Conservation (phyloP, 2,329 filamentous ascomycete species). For the Magnaporthiopsis rhizophila region DNA sequence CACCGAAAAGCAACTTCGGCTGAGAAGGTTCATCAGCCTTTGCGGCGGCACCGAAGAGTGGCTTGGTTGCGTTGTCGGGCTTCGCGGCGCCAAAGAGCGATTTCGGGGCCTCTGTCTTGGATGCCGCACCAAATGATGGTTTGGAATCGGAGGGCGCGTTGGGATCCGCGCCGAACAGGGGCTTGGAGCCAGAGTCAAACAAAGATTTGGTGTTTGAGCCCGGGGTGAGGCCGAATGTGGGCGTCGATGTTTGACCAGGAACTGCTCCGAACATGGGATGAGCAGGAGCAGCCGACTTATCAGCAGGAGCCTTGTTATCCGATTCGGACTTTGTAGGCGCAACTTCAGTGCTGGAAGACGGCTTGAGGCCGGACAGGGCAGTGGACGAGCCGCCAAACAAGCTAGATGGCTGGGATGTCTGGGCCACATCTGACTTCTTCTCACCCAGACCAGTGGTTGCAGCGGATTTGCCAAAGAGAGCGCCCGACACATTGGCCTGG, state of each 20-base stretch:
- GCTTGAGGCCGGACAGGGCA: neutral
- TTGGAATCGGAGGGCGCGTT: slow-evolving; percentile 9
- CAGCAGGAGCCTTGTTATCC: neutral
- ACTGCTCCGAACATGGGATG: slow-evolving; percentile 6
- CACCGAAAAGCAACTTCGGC: slow-evolving; percentile 7
- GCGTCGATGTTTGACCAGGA: slow-evolving; percentile 1
- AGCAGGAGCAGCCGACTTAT: neutral
- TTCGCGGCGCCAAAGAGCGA: slow-evolving; percentile 25
- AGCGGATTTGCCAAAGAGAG: neutral
- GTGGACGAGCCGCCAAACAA: neutral
- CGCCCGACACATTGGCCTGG: neutral
- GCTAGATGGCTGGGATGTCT: neutral
- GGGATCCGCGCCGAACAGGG: slow-evolving; percentile 10
- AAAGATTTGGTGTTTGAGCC: slow-evolving; percentile 10
- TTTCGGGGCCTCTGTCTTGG: slow-evolving; percentile 14
- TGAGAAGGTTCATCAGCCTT: neutral
- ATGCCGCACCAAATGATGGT: slow-evolving; percentile 28
- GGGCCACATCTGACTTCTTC: neutral
- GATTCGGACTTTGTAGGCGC: neutral
- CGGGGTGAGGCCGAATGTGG: neutral
- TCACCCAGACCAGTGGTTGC: neutral
- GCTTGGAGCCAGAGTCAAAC: slow-evolving; percentile 12
- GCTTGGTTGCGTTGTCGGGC: slow-evolving; percentile 4
- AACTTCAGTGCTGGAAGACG: neutral
- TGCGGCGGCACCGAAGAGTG: slow-evolving; percentile 24